A percentile compares a stretch with the other conserved stretches of the same genome.
Conservation (phyloP, 768 basidiomycete genomes). For the Scleroderma bovista region DNA sequence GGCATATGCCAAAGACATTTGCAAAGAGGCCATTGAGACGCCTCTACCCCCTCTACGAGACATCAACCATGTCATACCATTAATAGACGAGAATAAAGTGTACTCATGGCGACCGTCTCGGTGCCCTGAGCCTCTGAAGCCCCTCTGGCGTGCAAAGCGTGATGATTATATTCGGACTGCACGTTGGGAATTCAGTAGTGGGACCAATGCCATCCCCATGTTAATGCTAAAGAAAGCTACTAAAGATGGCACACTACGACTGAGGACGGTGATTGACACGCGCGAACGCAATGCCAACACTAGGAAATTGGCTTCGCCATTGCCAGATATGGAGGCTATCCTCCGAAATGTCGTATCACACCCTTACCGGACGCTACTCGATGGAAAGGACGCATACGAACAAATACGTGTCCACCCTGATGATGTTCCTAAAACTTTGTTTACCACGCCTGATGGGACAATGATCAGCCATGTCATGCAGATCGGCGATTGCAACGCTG, state of each 20-base stretch:
- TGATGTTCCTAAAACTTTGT: constrained; percentile 20
- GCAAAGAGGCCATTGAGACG: constrained; percentile 22
- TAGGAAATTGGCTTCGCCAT: constrained; percentile 17
- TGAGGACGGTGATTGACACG: constrained; percentile 21
- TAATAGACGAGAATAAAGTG: constrained; percentile 25
- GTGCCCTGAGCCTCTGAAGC: constrained; percentile 31
- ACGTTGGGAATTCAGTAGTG: constrained; percentile 24
- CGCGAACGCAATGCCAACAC: constrained; percentile 30
- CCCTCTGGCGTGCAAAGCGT: constrained; percentile 22
- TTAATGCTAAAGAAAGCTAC: constrained; percentile 26
- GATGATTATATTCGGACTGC: constrained; percentile 27
- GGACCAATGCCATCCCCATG: constrained; percentile 28
- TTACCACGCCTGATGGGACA: constrained; percentile 37
- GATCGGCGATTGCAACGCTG: constrained; percentile 27
- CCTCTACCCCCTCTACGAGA: constrained; percentile 25
- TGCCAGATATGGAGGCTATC: constrained; percentile 18
- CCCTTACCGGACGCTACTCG: constrained; percentile 18
- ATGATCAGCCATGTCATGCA: constrained; percentile 40
- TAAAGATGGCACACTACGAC: constrained; percentile 8
- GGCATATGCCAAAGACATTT: constrained; percentile 21
- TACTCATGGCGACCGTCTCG: constrained; percentile 31
- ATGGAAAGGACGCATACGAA: constrained; percentile 29
- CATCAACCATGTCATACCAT: constrained; percentile 34
- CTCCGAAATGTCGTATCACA: constrained; percentile 9
- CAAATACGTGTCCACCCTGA: constrained; percentile 23